Evolutionary conservation across 306 rosid species (phyloP), one percentile per base, ranked within the genome.

Genomic region (Carpinus viminea): DNA sequence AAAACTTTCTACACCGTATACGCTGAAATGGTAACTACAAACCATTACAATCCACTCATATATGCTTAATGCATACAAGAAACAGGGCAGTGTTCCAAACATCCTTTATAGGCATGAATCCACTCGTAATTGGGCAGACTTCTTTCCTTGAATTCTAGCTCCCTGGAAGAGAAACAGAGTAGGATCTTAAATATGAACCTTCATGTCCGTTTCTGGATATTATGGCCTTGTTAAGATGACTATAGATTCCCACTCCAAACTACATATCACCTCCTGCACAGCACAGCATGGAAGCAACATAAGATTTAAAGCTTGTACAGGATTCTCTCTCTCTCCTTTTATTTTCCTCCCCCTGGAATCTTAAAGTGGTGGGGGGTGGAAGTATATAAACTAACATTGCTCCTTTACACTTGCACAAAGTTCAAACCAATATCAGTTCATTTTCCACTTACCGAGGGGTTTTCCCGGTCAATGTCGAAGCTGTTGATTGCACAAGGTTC

Each of bases 401-500:
- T 53, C 24, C 60, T n/a, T 43, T 47, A 45, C 36, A 24, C 34
- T 51, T 70, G 69, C 24, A 7, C 41, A n/a, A 38, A 18, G 78
- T 51, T 61, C 69, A 54, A 79, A 77, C 61, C 60, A 36, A 76
- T 69, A 36, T 43, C 53, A 13, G 57, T 13, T 21, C 15, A 8
- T n/a, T 48, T 47, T 36, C 43, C n/a, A 89, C 98, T 91, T 78
- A 95, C 98, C 7, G 86, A 88, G 56, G 98, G 95, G 83, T 86
- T 86, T 79, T 95, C 86, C 43, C 77, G 87, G 73, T 95, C 97
- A 74, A 95, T 90, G 76, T 95, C 97, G n/a, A 95, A 91, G 87
- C 97, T 88, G 75, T 95, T 92, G 82, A 95, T 92, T 74, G 98
- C 95, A 69, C 98, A 89, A 68, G 98, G 97, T 88, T 95, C 98